A percentile compares a stretch with the other conserved stretches of the same genome.
Conservation (phyloP, 306 rosid genomes). For the Amphicarpaea edgeworthii region DNA sequence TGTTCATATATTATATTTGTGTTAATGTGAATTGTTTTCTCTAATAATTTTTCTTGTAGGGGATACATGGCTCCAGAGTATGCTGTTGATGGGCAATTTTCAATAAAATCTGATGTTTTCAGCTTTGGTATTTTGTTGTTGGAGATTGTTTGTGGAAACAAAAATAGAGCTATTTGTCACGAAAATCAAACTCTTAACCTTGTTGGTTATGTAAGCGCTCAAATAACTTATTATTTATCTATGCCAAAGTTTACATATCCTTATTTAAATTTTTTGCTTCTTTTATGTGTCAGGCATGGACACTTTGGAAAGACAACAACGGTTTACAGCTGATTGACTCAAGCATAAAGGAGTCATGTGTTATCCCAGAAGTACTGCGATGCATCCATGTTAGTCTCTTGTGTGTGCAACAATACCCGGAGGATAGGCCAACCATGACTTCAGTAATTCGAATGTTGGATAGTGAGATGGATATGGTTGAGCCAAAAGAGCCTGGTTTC, state of each 20-base stretch:
- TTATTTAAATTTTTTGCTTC: no score
- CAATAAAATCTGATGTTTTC: slow-evolving; percentile 22
- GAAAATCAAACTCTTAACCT: neutral
- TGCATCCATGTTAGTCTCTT: no score
- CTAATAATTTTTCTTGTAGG: no score
- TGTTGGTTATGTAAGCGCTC: neutral
- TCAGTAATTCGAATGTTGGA: no score
- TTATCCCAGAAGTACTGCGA: neutral
- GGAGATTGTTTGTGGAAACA: slow-evolving; percentile 19
- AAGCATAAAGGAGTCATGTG: neutral
- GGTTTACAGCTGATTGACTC: neutral
- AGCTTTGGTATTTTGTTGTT: slow-evolving; percentile 23
- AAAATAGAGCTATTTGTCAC: neutral
- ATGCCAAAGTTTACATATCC: no score
- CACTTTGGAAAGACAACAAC: neutral
- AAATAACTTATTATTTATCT: neutral
- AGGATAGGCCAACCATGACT: no score
- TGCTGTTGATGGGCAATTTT: slow-evolving; percentile 5
- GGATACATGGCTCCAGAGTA: slow-evolving; percentile 44
- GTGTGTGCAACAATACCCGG: no score
- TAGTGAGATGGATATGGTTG: no score
- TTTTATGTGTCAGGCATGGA: slow-evolving; percentile 9
- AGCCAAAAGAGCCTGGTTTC: neutral
- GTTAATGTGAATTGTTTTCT: no score
- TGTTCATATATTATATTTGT: no score